Evolutionary conservation across 2,329 filamentous ascomycete species (phyloP).

Genomic region (Amylocarpus encephaloides): DNA sequence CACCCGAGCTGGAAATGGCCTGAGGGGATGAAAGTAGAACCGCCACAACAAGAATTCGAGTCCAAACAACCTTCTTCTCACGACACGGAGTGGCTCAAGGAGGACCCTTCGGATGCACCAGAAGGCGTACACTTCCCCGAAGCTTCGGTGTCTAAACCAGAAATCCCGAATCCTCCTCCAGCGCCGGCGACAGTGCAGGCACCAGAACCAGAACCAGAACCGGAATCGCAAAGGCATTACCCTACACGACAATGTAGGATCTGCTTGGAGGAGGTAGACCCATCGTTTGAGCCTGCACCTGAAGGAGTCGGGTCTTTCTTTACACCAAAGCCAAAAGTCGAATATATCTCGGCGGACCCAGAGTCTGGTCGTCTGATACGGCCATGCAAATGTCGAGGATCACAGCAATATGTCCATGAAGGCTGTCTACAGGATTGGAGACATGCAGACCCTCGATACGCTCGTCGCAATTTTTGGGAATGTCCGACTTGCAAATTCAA

Average conservation of each 20-base stretch:
- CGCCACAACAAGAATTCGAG: constrained; percentile 7
- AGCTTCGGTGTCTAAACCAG: too few species aligned
- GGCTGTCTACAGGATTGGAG: constrained; percentile 82
- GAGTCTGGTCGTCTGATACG: constrained; percentile 73
- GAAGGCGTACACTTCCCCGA: too few species aligned
- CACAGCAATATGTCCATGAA: constrained; percentile 90
- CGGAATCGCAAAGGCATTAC: constrained; percentile 45
- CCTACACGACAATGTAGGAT: constrained; percentile 78
- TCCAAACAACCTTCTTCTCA: not conserved
- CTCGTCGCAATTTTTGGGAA: constrained; percentile 68
- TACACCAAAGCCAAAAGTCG: constrained; percentile 49
- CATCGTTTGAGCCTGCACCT: constrained; percentile 50
- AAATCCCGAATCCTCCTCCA: not conserved
- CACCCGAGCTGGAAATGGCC: constrained; percentile 23
- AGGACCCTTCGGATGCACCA: too few species aligned
- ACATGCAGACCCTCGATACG: constrained; percentile 59
- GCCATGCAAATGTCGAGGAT: constrained; percentile 90
- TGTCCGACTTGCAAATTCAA: constrained; percentile 83
- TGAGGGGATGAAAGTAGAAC: constrained; percentile 5
- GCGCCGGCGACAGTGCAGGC: constrained; percentile 16
- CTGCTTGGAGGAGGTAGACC: constrained; percentile 66
- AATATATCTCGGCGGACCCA: constrained; percentile 69
- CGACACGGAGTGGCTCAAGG: too few species aligned
- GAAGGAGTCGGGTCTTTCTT: constrained; percentile 50
- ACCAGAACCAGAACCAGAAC: constrained; percentile 16